phyloP scores from a whole-genome alignment of 129 eudicot genomes.

The Smallanthus sonchifolius region DNA sequence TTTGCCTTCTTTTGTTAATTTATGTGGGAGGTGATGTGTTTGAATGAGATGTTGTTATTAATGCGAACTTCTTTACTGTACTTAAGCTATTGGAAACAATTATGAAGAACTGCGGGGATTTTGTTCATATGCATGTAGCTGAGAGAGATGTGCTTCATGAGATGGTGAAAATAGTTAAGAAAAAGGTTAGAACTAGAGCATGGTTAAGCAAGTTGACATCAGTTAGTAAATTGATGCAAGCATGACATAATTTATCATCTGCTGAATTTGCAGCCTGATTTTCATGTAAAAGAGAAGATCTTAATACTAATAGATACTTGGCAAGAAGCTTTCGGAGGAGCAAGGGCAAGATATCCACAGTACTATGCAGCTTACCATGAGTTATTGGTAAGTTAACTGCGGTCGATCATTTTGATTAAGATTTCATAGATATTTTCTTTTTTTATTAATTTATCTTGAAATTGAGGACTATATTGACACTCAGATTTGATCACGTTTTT shows the following conservation, averaged over 20 bases:
- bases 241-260: slow-evolving; percentile 11
- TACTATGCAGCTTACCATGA: slow-evolving; percentile 86
- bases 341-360: slow-evolving; percentile 90
- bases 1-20: neutral
- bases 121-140: slow-evolving; percentile 91
- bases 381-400: slow-evolving; percentile 52
- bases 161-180: slow-evolving; percentile 80
- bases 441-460: neutral
- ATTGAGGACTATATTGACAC: neutral
- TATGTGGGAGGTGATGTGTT: slow-evolving; percentile 13
- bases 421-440: neutral
- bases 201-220: neutral
- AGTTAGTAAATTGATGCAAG: slow-evolving; percentile 5
- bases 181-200: slow-evolving; percentile 52
- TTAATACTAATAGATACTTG: slow-evolving; percentile 80
- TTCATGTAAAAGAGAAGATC: slow-evolving; percentile 87
- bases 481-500: neutral
- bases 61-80: slow-evolving; percentile 7
- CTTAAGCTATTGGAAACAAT: slow-evolving; percentile 75
- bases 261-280: slow-evolving; percentile 56
- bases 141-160: slow-evolving; percentile 86
- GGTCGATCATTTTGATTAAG: neutral
- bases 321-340: slow-evolving; percentile 95
- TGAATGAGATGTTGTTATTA: slow-evolving; percentile 9
- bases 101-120: slow-evolving; percentile 86